Base-by-base conservation (phyloP, 1,284 basidiomycete species). In the Heterobasidion parviporum region DNA sequence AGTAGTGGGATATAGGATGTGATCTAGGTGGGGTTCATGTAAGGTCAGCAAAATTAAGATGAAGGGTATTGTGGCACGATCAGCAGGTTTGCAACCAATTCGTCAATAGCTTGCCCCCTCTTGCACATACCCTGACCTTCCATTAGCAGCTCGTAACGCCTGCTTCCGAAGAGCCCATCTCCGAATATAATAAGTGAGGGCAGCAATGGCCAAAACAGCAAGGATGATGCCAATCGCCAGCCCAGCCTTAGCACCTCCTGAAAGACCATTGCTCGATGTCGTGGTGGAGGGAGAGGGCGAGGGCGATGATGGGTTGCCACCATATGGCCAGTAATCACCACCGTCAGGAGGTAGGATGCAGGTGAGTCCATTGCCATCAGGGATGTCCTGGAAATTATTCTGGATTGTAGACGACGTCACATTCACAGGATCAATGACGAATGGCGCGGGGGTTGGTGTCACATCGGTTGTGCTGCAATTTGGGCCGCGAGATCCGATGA, bases 291-390 rank as follows among this genome's bases (percentile, higher is more conserved):
- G 50, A 9, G 52, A 57, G 8, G 66, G 55, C n/a, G 66, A 57
- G 1, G 60, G 35, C 10, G 61, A 18, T n/a, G 65, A 18, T 43
- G 82, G 80, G 57, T 78, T 81, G 0, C 74, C 74, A 8, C 83
- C 83, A 59, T 79, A 86, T 0, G 87, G 87, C 87, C 87, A 89
- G 63, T 74, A 87, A 64, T 82, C 77, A n/a, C 86, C 86, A 26
- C 79, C 80, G 43, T 74, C 70, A 1, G 85, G 86, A 14, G 87
- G 85, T 12, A 79, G 59, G 56, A 89, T 79, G 60, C 86, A 89
- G 7, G 79, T 86, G 50, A 89, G 68, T 35, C 74, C 74, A 58
- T 85, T 74, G 15, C 75, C 83, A 61, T 83, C 74, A 12, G 69
- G 63, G 32, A 86, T 75, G 38, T 64, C 60, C 59, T 72, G 63